Percentiles rank a stretch among this genome's conserved stretches.
Conservation (phyloP, 1,139 yeast species). For the Blastobotrys raffinosifermentans region DNA sequence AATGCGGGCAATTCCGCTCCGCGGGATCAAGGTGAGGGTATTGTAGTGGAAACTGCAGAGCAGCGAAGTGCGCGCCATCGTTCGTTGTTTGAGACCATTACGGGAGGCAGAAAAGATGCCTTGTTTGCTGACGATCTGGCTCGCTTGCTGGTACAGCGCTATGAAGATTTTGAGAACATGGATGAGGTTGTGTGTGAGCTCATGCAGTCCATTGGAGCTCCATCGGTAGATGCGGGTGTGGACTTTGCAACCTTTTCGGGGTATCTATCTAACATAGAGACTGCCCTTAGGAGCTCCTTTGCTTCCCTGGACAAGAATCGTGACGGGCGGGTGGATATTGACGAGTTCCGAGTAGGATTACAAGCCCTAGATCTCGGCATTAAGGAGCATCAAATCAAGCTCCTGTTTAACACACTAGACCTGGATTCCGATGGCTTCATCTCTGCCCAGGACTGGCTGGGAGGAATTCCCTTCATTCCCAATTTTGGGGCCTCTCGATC, state of each 20-base stretch:
- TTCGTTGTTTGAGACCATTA: constrained; percentile 18
- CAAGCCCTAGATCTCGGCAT: constrained; percentile 49
- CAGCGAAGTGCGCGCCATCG: constrained; percentile 16
- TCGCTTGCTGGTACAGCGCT: constrained; percentile 18
- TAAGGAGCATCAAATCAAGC: constrained; percentile 49
- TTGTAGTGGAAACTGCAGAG: constrained; percentile 7
- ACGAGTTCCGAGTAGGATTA: constrained; percentile 64
- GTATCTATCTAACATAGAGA: constrained; percentile 58
- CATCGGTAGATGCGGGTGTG: constrained; percentile 43
- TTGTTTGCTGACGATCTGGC: constrained; percentile 16
- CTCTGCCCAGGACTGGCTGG: constrained; percentile 81
- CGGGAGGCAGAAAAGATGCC: constrained; percentile 12
- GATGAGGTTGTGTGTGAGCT: constrained; percentile 53
- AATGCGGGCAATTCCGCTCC: constrained; percentile 6
- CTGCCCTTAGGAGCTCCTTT: constrained; percentile 67
- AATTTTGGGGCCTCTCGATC: constrained; percentile 50
- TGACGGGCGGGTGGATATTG: constrained; percentile 64
- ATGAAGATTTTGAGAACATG: constrained; percentile 51
- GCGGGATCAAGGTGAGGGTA: constrained; percentile 5
- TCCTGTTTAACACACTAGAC: constrained; percentile 58
- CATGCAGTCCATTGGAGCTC: constrained; percentile 51
- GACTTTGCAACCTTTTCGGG: constrained; percentile 57
- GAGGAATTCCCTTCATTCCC: constrained; percentile 77
- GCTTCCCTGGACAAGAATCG: constrained; percentile 62
- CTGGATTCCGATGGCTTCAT: constrained; percentile 60